phyloP scores from a whole-genome alignment of 306 rosid genomes.

The Malus domestica region DNA sequence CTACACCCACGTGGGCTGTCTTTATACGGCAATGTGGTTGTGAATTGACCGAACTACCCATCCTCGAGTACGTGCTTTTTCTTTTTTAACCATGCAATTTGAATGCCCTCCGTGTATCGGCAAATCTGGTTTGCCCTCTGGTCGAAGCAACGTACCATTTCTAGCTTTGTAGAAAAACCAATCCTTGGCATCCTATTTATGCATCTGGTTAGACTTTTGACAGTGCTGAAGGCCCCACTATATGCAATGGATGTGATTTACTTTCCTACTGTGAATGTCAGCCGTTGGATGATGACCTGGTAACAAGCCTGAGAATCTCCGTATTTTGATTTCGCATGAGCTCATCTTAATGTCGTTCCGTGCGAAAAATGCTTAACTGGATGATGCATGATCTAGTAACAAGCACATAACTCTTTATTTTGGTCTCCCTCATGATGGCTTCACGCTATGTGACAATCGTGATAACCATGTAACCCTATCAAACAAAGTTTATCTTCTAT shows the following conservation, averaged over 20 bases:
- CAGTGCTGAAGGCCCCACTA: background rate
- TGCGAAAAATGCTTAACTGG: background rate
- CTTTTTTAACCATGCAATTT: background rate
- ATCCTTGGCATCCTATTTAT: background rate
- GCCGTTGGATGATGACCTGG: background rate
- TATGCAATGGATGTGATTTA: background rate
- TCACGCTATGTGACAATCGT: no score
- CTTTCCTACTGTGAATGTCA: background rate
- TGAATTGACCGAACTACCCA: slow-evolving; percentile 2
- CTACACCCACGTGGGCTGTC: background rate
- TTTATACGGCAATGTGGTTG: background rate
- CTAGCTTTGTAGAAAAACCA: background rate
- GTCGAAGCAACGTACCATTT: background rate
- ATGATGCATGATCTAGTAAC: no score
- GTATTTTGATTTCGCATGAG: no score
- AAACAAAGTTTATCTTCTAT: no score
- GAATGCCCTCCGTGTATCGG: background rate
- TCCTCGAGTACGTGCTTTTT: background rate
- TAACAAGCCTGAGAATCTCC: no score
- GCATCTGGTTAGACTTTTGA: background rate
- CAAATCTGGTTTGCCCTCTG: background rate
- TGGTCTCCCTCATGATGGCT: no score
- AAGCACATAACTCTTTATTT: no score
- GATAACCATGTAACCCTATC: no score
- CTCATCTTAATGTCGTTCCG: no score